Evolutionary conservation across 495 filamentous ascomycete species (phyloP).

Genomic region (Aspergillus sclerotioniger): DNA sequence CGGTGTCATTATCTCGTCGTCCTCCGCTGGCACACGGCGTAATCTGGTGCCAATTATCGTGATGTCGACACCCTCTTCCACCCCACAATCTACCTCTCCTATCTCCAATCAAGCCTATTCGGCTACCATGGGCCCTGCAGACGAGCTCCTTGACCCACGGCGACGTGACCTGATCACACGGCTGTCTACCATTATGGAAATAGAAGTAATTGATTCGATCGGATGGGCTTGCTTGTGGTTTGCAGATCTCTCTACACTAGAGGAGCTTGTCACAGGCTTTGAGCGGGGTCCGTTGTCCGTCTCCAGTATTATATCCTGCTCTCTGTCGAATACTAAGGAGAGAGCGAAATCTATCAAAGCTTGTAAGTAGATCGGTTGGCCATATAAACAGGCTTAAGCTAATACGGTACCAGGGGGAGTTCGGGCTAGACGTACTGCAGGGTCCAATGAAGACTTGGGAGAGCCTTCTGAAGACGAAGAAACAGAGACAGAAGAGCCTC

Average conservation of each 20-base stretch:
- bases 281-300: background rate
- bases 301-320: background rate
- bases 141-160: background rate
- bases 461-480: background rate
- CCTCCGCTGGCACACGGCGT: background rate
- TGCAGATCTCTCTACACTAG: background rate
- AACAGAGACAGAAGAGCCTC: background rate
- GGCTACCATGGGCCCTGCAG: background rate
- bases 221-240: conserved; percentile 2
- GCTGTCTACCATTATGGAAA: background rate
- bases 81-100: background rate
- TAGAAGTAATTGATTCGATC: background rate
- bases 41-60: background rate
- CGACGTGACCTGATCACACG: background rate
- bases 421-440: background rate
- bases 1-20: too few species aligned
- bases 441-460: background rate
- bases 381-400: background rate
- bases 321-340: background rate
- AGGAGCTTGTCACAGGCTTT: background rate
- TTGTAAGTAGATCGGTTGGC: background rate
- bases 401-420: background rate
- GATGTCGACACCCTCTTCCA: background rate
- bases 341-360: background rate
- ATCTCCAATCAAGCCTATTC: background rate